Percentiles rank a stretch among this genome's conserved stretches.
These are phyloP conservation scores for Malania oleifera DNA, from an alignment of 164 flowering plant genomes.

Conservation along the genomic window DNA sequence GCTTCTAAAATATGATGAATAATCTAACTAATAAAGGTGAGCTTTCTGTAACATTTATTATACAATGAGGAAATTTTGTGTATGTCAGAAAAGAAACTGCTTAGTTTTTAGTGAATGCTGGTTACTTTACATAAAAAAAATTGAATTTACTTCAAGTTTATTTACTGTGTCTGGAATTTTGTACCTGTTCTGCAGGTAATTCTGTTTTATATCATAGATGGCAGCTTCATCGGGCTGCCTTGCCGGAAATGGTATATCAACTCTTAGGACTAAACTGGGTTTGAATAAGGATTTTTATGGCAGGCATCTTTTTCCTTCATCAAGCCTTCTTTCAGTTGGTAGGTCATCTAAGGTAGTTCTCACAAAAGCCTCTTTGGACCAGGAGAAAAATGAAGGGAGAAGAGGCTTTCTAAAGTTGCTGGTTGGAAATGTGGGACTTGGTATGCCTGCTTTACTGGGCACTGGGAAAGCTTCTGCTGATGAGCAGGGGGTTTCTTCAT, in stretches of 20 bases:
- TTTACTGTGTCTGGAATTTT: background rate
- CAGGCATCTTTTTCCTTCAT: constrained; percentile 28
- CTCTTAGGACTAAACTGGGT: constrained; percentile 24
- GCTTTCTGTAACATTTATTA: too few species aligned
- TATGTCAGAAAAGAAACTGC: too few species aligned
- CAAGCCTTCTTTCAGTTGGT: constrained; percentile 31
- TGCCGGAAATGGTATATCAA: constrained; percentile 54
- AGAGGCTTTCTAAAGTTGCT: constrained; percentile 69
- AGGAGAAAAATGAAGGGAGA: constrained; percentile 56
- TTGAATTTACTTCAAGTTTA: background rate
- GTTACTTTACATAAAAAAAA: background rate
- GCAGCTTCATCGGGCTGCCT: constrained; percentile 75
- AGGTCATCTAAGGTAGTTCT: constrained; percentile 32
- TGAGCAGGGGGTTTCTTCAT: constrained; percentile 93
- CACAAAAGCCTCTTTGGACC: constrained; percentile 56
- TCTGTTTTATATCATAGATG: constrained; percentile 33
- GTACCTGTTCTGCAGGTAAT: background rate
- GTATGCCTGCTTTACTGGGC: constrained; percentile 47
- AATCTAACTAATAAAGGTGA: too few species aligned
- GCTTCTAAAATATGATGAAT: too few species aligned
- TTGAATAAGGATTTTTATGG: constrained; percentile 45
- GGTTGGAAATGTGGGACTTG: constrained; percentile 73
- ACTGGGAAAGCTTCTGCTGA: constrained; percentile 73
- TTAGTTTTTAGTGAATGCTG: too few species aligned
- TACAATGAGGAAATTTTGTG: too few species aligned